Percentiles rank a stretch among this genome's conserved stretches.
Conservation (phyloP, 495 filamentous ascomycete genomes). For the Hyaloscypha bicolor region DNA sequence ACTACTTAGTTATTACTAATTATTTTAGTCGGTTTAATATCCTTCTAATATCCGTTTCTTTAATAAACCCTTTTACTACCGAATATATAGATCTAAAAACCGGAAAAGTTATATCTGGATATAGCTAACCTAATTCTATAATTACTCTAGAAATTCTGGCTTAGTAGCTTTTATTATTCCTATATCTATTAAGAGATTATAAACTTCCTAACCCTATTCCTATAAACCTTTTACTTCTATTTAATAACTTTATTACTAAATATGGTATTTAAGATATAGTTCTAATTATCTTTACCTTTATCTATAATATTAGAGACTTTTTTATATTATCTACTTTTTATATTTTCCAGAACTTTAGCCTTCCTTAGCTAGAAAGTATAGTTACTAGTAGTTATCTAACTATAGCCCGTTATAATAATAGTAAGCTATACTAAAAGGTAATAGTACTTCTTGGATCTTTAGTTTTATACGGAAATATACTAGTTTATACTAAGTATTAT, state of each 20-base stretch:
- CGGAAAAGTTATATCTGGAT: constrained; percentile 8
- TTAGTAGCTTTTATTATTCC: neutral
- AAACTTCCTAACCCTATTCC: constrained; percentile 37
- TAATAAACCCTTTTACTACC: neutral
- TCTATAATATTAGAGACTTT: constrained; percentile 29
- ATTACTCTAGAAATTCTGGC: neutral
- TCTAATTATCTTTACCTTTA: constrained; percentile 14
- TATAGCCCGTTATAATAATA: constrained; percentile 37
- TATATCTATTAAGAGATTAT: constrained; percentile 25
- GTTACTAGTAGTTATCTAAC: constrained; percentile 34
- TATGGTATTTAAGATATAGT: constrained; percentile 33
- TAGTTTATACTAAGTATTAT: constrained; percentile 35
- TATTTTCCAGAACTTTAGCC: constrained; percentile 27
- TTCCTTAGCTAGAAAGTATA: constrained; percentile 17
- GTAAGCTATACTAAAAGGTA: constrained; percentile 46
- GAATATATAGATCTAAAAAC: constrained; percentile 24
- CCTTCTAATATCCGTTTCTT: constrained; percentile 15
- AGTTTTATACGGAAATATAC: constrained; percentile 36
- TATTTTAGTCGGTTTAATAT: constrained; percentile 48
- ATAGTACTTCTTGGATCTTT: constrained; percentile 34
- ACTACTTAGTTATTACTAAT: constrained; percentile 32
- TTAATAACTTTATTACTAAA: constrained; percentile 39
- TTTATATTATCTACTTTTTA: constrained; percentile 33
- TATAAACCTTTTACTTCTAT: constrained; percentile 37
- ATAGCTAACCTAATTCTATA: constrained; percentile 10